Evolutionary conservation across 2,329 filamentous ascomycete species (phyloP).

Genomic region (Exophiala phaeomuriformis): DNA sequence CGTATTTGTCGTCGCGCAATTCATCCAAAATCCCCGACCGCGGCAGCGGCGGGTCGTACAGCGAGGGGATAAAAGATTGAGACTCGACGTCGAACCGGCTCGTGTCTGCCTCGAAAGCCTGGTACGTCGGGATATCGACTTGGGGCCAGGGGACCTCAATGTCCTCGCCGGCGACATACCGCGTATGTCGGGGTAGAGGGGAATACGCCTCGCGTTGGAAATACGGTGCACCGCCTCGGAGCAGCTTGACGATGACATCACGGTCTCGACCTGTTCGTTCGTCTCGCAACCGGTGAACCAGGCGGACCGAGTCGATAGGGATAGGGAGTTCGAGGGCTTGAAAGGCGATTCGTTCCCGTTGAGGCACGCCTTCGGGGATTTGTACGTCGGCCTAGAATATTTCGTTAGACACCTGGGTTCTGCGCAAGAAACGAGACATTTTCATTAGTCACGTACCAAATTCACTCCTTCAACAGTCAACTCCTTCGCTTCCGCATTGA

Average conservation of each 20-base stretch:
- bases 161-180: constrained; percentile 55
- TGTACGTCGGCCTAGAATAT: constrained; percentile 36
- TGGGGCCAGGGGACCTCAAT: constrained; percentile 70
- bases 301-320: constrained; percentile 64
- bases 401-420: neutral
- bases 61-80: constrained; percentile 15
- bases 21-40: constrained; percentile 13
- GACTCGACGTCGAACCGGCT: constrained; percentile 66
- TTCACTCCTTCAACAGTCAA: constrained; percentile 57
- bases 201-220: constrained; percentile 46
- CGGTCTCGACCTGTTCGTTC: constrained; percentile 42
- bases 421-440: neutral
- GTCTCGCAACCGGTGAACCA: constrained; percentile 69
- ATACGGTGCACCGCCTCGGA: constrained; percentile 49
- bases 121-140: constrained; percentile 42
- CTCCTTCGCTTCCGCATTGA: constrained; percentile 51
- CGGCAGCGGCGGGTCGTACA: constrained; percentile 12
- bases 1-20: constrained; percentile 12
- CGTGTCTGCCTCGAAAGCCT: constrained; percentile 62
- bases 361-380: constrained; percentile 34
- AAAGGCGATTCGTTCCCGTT: constrained; percentile 33
- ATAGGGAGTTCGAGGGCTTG: constrained; percentile 51
- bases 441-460: constrained; percentile 50
- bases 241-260: constrained; percentile 70
- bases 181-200: constrained; percentile 36